Evolutionary conservation across 129 eudicot genomes (phyloP).

Genomic region (Ambrosia trifida): DNA sequence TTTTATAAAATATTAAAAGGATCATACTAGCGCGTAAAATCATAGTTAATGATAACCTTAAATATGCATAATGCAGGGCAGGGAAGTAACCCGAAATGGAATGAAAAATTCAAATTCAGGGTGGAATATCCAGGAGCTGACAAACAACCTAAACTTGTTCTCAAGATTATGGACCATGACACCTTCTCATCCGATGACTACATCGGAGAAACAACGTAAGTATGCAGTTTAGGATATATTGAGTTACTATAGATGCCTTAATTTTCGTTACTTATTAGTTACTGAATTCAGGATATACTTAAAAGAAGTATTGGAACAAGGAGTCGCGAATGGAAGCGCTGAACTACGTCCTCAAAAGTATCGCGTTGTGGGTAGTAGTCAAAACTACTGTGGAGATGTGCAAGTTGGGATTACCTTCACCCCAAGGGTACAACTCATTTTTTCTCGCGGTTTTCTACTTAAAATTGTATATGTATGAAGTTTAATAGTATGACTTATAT

Average conservation of each 20-base stretch:
- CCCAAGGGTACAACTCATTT: constrained; percentile 34
- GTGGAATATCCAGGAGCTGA: constrained; percentile 60
- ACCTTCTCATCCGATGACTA: constrained; percentile 66
- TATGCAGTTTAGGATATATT: background rate
- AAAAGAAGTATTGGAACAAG: constrained; percentile 59
- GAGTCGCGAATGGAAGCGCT: constrained; percentile 61
- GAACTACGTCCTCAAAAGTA: constrained; percentile 52
- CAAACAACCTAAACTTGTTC: constrained; percentile 53
- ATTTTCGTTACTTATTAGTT: background rate
- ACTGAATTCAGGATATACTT: constrained; percentile 54
- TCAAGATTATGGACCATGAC: constrained; percentile 69
- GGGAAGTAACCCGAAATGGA: constrained; percentile 63
- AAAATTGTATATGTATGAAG: background rate
- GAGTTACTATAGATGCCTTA: background rate
- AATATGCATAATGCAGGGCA: constrained; percentile 40
- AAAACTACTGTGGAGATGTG: constrained; percentile 62
- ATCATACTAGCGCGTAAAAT: too few relatives aligned
- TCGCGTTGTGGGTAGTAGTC: constrained; percentile 43
- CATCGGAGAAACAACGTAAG: constrained; percentile 72
- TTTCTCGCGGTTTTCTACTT: too few relatives aligned
- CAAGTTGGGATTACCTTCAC: constrained; percentile 67
- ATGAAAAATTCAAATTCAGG: constrained; percentile 59
- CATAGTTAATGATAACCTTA: background rate
- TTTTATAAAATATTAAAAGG: background rate
- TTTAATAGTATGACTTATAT: background rate